These are phyloP conservation scores for Neofusicoccum kwambonambiense DNA, from an alignment of 2,329 filamentous ascomycete species.

Conservation along the genomic window DNA sequence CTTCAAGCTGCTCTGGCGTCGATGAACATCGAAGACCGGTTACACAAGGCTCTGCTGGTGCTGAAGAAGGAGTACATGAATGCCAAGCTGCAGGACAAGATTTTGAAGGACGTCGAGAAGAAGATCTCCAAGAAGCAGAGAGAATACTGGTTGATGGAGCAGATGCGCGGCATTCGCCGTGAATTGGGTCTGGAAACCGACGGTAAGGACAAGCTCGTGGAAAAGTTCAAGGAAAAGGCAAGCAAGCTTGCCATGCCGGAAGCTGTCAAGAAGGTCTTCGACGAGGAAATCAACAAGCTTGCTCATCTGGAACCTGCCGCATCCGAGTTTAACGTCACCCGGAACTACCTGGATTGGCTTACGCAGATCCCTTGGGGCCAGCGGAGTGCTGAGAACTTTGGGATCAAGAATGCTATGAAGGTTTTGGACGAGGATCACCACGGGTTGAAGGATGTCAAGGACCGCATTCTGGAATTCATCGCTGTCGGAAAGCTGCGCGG, in stretches of 20 bases:
- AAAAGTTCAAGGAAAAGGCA: conserved; percentile 96
- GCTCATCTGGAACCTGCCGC: conserved; percentile 92
- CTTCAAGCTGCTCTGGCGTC: conserved; percentile 87
- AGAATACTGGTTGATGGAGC: conserved; percentile 98
- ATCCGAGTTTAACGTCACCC: conserved; percentile 96
- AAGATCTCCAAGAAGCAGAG: conserved; percentile 97
- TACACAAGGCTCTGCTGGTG: conserved; percentile 87
- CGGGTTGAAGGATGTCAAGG: conserved; percentile 95
- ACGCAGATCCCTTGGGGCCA: conserved; percentile 98
- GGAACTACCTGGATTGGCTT: conserved; percentile 98
- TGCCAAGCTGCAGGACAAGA: conserved; percentile 93
- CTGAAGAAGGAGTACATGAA: conserved; percentile 99
- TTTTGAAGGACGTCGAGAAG: conserved; percentile 93
- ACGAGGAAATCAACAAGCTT: conserved; percentile 96
- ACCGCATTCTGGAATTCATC: conserved; percentile 96
- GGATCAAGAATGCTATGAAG: conserved; percentile 82
- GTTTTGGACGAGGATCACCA: conserved; percentile 97
- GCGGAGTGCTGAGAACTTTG: conserved; percentile 93
- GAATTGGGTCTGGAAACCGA: conserved; percentile 96
- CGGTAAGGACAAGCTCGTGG: conserved; percentile 95
- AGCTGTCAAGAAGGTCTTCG: conserved; percentile 93
- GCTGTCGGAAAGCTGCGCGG: conserved; percentile 95
- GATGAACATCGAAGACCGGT: conserved; percentile 85
- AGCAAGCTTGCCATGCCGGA: conserved; percentile 95
- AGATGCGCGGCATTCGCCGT: conserved; percentile 97